Evolutionary conservation across 139 green algal species (phyloP), one percentile per base, ranked within the genome.

Genomic region (Nannochloris sp.): DNA sequence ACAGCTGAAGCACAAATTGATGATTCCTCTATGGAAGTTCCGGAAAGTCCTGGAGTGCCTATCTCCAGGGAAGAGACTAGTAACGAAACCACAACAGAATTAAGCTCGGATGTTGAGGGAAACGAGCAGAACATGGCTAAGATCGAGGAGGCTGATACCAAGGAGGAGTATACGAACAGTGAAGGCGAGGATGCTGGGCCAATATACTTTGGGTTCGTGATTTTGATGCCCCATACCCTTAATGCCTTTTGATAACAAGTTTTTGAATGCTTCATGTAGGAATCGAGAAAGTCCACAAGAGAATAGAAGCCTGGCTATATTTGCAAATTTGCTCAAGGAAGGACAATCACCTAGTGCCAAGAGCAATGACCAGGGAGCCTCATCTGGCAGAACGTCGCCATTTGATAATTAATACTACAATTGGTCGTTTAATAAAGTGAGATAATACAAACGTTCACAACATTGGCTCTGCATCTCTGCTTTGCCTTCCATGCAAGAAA

Each of bases 151-250:
- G 67, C 58, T 14, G 46, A 50, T 40, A 40, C 33, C 33, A 40
- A 40, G 33, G 33, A 40, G 33, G 33, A 40, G 33, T 40, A 40
- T 12, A 12, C 8, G 33, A 40, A 40, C 6, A 40, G 33, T 40
- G 33, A 40, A 28, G 31, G 62, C 43, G 67, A 61, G 13, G 67
- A 43, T 14, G 56, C 64, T 2, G 67, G 67, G 1, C 67, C 67
- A 28, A 73, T 73, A 13, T 60, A 73, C 43, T 73, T 73, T 49
- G 46, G 17, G 46, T 53, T 28, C 46, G 46, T 53, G n/a, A 53
- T 53, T 23, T 53, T 25, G 33, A 40, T 40, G 33, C 11, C 12
- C 28, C 14, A 66, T 31, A 17, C 20, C 11, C 17, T n/a, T 6
- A 2, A 56, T 8, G 10, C 56, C 16, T 2, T 61, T 61, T 61